Evolutionary conservation across 164 flowering plant genomes (phyloP), one percentile per base, ranked within the genome.

Genomic region (Saururus chinensis): DNA sequence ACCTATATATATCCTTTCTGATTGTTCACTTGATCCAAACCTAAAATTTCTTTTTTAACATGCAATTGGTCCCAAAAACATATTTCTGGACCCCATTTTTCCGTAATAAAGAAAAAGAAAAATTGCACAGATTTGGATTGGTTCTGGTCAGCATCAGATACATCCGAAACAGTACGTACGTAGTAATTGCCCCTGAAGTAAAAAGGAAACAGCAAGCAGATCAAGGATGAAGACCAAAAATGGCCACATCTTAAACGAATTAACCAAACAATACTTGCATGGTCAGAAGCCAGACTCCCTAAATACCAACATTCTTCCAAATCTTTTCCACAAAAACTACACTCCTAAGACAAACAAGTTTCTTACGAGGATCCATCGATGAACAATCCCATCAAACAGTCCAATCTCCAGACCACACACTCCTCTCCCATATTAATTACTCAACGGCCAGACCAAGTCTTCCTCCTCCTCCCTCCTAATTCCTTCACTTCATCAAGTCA

Each of bases 351-450:
- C 45, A 8, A 9, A 9, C 45, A 41, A 41, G 45, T 41, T 9
- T n/a, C n/a, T n/a, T n/a, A n/a, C n/a, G 37, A 30, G 37, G 37
- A 30, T 30, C 2, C 6, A 30, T 30, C 37, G 6, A 30, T 30
- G 37, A 30, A 30, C 37, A 30, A 6, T 30, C 37, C 22, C 40
- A 35, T 53, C 60, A 30, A 58, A 55, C 19, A 14, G 20, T 25
- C 48, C 35, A 10, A 10, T 17, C 48, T 75, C 35, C 21, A 64
- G 66, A 30, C 92, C 92, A 84, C 84, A 86, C 20, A 81, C 80
- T 82, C 64, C 52, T 59, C 73, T 76, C 67, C 78, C 83, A 41
- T 74, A 82, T 81, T 82, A 65, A 81, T 68, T 70, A 62, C 42
- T 40, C 23, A 60, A 19, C 37, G 54, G 57, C 53, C n/a, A n/a